Base-by-base conservation (phyloP, 176 grass and related monocot species). In the Cenchrus purpureus region DNA sequence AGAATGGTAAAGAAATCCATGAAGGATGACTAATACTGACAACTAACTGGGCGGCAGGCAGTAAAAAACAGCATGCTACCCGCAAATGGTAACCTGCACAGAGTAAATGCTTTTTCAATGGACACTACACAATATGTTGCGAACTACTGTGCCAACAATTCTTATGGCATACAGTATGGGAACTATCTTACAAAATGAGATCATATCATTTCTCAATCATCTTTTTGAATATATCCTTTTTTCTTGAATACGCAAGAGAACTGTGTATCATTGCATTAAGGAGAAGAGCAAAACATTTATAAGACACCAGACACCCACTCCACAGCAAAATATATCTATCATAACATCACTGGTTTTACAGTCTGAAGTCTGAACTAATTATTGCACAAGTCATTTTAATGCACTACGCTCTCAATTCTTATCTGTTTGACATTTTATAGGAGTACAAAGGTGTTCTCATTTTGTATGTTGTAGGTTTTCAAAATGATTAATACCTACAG, bases 1-100 rank as follows among this genome's bases (percentile, higher is more conserved):
- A 98, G 89, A 98, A 98, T 10, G 95, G 95, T 73, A 98, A 79
- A 5, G 91, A 95, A 87, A 95, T 92, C 95, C 95, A 98, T 53
- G 95, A 95, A 85, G 95, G 95, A 73, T 95, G 86, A 66, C 95
- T 98, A 79, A 98, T 95, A 83, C 95, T 90, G 64, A 93, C 93
- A 92, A 95, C 85, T 88, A 98, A 86, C 71, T 98, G 95, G 74
- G 90, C 76, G 77, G 82, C 93, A 88, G 95, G 95, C 50, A 98
- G 79, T 61, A 98, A 79, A 56, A 98, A 92, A 83, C 95, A 98
- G 77, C 95, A 95, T 44, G 83, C 91, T 74, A 91, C 93, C 64
- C 89, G 92, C 37, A 98, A 77, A 85, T 98, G 93, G 54, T 95
- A 93, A 87, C 95, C 95, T 98, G 87, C 83, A 92, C 55, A 45